Evolutionary conservation across 768 basidiomycete species (phyloP), one percentile per base, ranked within the genome.

Genomic region (Pleurotus giganteus): DNA sequence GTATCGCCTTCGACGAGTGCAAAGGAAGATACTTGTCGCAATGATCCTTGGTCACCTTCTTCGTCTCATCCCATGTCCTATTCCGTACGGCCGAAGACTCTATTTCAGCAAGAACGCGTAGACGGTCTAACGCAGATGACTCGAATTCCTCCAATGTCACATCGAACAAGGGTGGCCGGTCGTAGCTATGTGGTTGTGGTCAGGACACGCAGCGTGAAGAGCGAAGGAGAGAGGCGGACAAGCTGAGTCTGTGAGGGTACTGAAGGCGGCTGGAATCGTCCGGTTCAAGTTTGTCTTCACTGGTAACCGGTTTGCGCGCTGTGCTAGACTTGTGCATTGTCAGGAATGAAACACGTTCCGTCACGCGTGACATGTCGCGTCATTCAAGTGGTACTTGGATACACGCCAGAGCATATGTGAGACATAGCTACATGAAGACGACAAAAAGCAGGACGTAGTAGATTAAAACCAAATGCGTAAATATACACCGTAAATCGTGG

Each of bases 81-180:
- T 94, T 93, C 29, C 94, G 88, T 8, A 86, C 89, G 57, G 84
- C 82, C 3, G 89, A 93, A 1, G 94, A 87, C 65, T 96, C 94
- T 53, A 97, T 95, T 66, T 95, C 93, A 13, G 90, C 88, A 15
- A 97, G 80, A 15, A 97, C 79, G 24, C 92, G 84, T 28, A 99
- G 79, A 32, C 97, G 77, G 60, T 96, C 85, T 19, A 99, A 77
- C 0, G 97, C 97, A 65, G 81, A 91, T 2, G 80, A 86, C 67
- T 99, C 97, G 61, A 99, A 99, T 59, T 98, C 91, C 67, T 98
- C 97, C 15, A 98, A 76, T 1, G 94, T 94, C 17, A 98, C 87
- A 63, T 98, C 94, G 54, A 86, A 86, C 13, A 80, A 69, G 17
- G 97, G 97, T 19, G 95, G 91, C 15, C 66, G 72, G 61, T 95